Evolutionary conservation across 305 asterid genomes (phyloP).

Genomic region (Solanum chacoense): DNA sequence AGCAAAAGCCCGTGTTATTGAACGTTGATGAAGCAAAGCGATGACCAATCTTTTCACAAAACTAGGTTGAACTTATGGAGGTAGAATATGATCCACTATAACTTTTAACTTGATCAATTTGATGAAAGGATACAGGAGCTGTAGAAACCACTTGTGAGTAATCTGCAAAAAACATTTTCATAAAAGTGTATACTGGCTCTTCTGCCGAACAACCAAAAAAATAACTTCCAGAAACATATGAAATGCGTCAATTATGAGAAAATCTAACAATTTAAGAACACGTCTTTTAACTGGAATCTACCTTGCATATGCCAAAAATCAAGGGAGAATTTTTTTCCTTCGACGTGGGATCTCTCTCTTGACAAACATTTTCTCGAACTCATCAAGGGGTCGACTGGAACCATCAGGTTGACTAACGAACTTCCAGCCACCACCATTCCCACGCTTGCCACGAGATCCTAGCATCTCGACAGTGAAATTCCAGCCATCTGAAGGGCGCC

Average conservation of each 20-base stretch:
- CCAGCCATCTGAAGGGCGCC: constrained; percentile 88
- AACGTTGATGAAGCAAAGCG: neutral
- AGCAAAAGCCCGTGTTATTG: neutral
- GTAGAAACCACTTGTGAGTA: neutral
- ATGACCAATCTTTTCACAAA: neutral
- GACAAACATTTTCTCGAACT: constrained; percentile 71
- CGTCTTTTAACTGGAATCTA: neutral
- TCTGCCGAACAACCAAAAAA: neutral
- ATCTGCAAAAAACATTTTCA: neutral
- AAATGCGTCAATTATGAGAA: neutral
- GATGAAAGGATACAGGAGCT: neutral
- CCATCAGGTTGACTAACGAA: constrained; percentile 75
- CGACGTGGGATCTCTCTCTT: constrained; percentile 82
- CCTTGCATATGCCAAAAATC: neutral
- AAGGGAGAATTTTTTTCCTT: constrained; percentile 58
- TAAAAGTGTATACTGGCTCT: neutral
- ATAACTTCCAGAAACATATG: neutral
- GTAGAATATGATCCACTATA: neutral
- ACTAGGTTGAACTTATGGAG: neutral
- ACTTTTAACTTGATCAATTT: neutral
- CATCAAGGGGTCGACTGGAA: constrained; percentile 74
- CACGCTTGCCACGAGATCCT: constrained; percentile 66
- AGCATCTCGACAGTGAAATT: constrained; percentile 75
- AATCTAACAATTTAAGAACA: neutral
- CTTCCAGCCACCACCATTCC: constrained; percentile 86